phyloP scores from a whole-genome alignment of 2,329 filamentous ascomycete genomes.

The Aspergillus novoparasiticus region DNA sequence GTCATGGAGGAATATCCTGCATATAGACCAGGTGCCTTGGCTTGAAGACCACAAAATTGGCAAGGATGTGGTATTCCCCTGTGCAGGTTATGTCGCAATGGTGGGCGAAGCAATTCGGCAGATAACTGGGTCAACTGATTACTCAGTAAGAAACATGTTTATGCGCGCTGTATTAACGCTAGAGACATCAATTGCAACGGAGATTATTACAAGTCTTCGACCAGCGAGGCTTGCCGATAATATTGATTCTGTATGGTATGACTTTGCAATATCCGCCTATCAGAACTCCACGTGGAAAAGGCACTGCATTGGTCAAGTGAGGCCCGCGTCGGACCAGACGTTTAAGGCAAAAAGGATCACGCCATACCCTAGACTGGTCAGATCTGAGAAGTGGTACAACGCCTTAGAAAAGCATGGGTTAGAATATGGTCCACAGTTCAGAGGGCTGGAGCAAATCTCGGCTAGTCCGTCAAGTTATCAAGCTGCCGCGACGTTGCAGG shows the following conservation, averaged over 20 bases:
- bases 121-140: constrained; percentile 12
- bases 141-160: constrained; percentile 15
- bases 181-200: constrained; percentile 5
- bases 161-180: constrained; percentile 17
- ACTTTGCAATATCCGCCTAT: constrained; percentile 18
- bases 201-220: constrained; percentile 19
- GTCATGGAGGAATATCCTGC: constrained; percentile 32
- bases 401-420: constrained; percentile 15
- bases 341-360: background rate
- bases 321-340: background rate
- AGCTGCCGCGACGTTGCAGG: constrained; percentile 7
- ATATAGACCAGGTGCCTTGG: constrained; percentile 31
- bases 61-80: constrained; percentile 25
- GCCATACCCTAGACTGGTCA: constrained; percentile 2
- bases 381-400: constrained; percentile 11
- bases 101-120: constrained; percentile 26
- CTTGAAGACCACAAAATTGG: constrained; percentile 32
- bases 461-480: constrained; percentile 10
- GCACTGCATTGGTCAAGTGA: constrained; percentile 20
- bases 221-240: constrained; percentile 8
- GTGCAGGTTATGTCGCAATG: constrained; percentile 29
- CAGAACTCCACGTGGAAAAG: constrained; percentile 16
- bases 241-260: constrained; percentile 19
- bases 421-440: constrained; percentile 20
- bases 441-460: constrained; percentile 14